Percentiles rank a stretch among this genome's conserved stretches.
These are phyloP conservation scores for Camelina neglecta DNA, from an alignment of 345 rosid genomes.

Conservation along the genomic window DNA sequence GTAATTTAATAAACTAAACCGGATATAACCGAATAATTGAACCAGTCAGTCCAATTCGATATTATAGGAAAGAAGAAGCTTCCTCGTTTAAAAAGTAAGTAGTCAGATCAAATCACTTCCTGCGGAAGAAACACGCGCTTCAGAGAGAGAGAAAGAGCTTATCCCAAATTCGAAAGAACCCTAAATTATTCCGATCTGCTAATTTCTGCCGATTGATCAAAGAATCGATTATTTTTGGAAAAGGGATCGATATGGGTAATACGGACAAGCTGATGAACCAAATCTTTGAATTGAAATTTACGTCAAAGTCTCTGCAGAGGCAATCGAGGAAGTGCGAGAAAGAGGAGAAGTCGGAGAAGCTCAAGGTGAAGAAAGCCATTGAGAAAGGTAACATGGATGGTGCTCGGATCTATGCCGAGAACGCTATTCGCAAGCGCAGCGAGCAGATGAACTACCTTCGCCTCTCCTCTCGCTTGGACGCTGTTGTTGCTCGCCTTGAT, in stretches of 20 bases:
- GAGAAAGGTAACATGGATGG: conserved; percentile 98
- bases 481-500: conserved; percentile 89
- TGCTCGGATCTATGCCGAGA: conserved; percentile 93
- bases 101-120: neutral
- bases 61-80: conserved; percentile 11
- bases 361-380: conserved; percentile 93
- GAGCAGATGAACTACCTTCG: conserved; percentile 98
- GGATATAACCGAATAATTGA: conserved; percentile 29
- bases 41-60: conserved; percentile 11
- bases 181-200: conserved; percentile 13
- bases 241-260: conserved; percentile 61
- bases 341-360: conserved; percentile 88
- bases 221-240: neutral
- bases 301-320: conserved; percentile 85
- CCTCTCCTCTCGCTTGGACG: conserved; percentile 85
- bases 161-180: conserved; percentile 30
- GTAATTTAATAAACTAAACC: neutral
- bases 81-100: neutral
- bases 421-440: conserved; percentile 81
- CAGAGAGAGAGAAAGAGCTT: neutral
- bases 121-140: conserved; percentile 23
- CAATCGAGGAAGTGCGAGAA: conserved; percentile 90
- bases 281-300: conserved; percentile 90
- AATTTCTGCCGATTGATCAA: neutral
- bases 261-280: conserved; percentile 88